Base-by-base conservation (phyloP, 352 stramenopile species). In the Globisporangium parvum region DNA sequence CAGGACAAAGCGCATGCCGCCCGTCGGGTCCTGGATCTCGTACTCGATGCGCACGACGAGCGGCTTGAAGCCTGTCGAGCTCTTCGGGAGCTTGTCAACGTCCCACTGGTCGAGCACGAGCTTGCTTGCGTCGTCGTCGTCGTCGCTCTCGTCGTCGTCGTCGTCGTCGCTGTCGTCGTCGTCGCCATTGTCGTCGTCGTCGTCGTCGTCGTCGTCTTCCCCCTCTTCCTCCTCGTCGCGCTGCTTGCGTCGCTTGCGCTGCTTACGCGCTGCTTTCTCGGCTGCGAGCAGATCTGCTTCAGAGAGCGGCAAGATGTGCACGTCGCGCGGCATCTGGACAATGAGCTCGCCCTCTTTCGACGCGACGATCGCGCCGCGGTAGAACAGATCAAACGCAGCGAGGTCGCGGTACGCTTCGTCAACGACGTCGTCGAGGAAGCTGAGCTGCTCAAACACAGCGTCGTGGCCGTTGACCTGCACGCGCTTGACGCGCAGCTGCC, bases 331-430 rank as follows among this genome's bases (percentile, higher is more conserved):
- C 47, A 93, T 69, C 53, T 93, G 70, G 20, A 93, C 65, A 40
- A 92, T 75, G 10, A 93, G 65, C 39, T 91, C 82, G n/a, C 84
- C 84, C 46, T 93, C 81, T 21, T 89, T 91, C 0, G 81, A 91
- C 4, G 84, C 84, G 15, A 93, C 81, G 57, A 93, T 91, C 12
- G 84, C 77, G 9, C 84, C 84, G 28, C 84, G 79, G 59, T 93
- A 93, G 59, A 92, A 93, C 4, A 93, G 62, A 57, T 93, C 84
- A 47, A 92, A 93, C 0, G 84, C 77, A n/a, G 73, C 75, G 37
- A 88, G 53, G 61, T 93, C 84, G 14, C 80, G 69, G 64, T 92
- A 93, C 31, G 68, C 74, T 51, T 93, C 84, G 60, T 91, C 79
- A 26, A 92, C 80, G 24, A 93, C 63, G 47, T 91, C 81, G 26